These are phyloP conservation scores for Echria macrotheca DNA, from an alignment of 495 filamentous ascomycete genomes.

Conservation along the genomic window DNA sequence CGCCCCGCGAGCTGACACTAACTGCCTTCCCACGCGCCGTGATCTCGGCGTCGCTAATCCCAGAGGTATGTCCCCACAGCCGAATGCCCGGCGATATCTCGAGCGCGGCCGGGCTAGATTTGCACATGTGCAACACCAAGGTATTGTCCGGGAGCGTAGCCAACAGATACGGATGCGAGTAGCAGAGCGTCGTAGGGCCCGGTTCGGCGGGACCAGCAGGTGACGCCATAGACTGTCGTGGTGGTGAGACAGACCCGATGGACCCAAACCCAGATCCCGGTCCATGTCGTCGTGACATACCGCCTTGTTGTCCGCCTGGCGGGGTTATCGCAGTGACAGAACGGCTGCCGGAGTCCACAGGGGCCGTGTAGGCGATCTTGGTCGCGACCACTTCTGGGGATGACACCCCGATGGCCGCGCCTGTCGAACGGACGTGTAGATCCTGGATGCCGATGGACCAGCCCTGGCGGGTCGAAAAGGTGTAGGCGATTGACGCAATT, in stretches of 20 bases:
- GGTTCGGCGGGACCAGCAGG: constrained; percentile 13
- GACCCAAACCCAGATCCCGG: too few relatives aligned
- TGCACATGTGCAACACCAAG: constrained; percentile 78
- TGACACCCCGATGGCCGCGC: constrained; percentile 17
- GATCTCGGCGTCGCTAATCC: constrained; percentile 80
- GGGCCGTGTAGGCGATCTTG: constrained; percentile 37
- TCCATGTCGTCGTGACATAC: background rate
- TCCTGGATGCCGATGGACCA: constrained; percentile 94
- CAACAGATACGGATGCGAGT: constrained; percentile 87
- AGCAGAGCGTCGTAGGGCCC: constrained; percentile 70
- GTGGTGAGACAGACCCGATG: too few relatives aligned
- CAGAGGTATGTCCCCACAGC: constrained; percentile 92
- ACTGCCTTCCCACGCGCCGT: constrained; percentile 85
- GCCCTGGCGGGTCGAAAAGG: constrained; percentile 59
- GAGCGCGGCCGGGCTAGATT: constrained; percentile 60
- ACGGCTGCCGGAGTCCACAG: constrained; percentile 17
- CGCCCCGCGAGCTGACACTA: constrained; percentile 72
- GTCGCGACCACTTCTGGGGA: constrained; percentile 44
- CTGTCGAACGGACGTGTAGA: constrained; percentile 50
- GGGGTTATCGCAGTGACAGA: constrained; percentile 17
- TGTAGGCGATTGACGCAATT: constrained; percentile 80
- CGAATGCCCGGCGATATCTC: constrained; percentile 68
- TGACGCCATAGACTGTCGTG: too few relatives aligned
- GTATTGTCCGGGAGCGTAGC: constrained; percentile 90
- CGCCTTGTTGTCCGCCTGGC: constrained; percentile 14